Base-by-base conservation (phyloP, 2,329 filamentous ascomycete genomes). In the Sporothrix dimorphospora region DNA sequence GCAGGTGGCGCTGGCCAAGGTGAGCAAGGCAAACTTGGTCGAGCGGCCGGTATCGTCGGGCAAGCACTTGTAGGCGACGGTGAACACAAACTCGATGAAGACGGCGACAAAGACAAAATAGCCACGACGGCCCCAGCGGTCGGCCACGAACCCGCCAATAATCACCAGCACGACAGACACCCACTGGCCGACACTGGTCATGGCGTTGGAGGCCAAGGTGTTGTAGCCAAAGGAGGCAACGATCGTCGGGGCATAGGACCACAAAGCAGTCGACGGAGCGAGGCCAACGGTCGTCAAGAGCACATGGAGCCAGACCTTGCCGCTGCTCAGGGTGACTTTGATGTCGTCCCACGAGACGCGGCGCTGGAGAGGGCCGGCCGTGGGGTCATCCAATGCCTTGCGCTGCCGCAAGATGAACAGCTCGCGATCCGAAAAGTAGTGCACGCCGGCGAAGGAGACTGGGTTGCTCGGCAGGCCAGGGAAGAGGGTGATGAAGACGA, bases 111-210 rank as follows among this genome's bases (percentile, higher is more conserved):
- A 27, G 1, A 75, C 74, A 19, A 75, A 53, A 24, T 16, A 71
- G 42, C 74, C 74, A 4, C 73, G 73, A 19, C 73, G 74, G 24
- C 74, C 73, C 73, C 59, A 67, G 65, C 65, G 65, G 45, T 67
- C 65, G 27, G 72, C 72, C 1, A 74, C 14, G 42, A 72, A 73
- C 3, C 72, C 73, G 14, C 72, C 70, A 4, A 72, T 19, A 4
- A 73, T 11, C 12, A 74, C 70, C 2, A 72, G 70, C 1, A 85
- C 86, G 0, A 85, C 81, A 0, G 86, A 86, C 4, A 88, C 83
- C 79, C 87, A 86, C 11, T 85, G 82, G 77, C 86, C 86, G 11
- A 89, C 86, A 0, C 86, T 85, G 0, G 86, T 83, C 75, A 89
- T 78, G 0, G 87, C 87, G 72, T 89, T 89, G 63, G 83, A 83